Base-by-base conservation (phyloP, 106 monocot genomes). In the Hemerocallis citrina region DNA sequence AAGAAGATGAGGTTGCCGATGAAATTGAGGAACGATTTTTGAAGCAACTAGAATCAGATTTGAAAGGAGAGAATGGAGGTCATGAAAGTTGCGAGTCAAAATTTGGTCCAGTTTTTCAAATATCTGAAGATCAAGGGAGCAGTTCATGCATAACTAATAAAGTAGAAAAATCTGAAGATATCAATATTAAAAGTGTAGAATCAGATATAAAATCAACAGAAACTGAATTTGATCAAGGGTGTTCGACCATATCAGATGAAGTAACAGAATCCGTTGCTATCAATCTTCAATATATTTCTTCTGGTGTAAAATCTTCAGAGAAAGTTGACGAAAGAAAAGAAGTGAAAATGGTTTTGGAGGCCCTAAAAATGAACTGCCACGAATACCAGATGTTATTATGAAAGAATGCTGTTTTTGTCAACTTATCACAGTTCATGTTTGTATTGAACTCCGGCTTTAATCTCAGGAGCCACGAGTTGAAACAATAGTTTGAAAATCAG, bases 11-110 rank as follows among this genome's bases (percentile, higher is more conserved):
- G n/a, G 2, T 36, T 7, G 10, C 11, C 20, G 55, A 59, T 22
- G 41, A 59, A 20, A 59, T 48, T 48, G 46, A 68, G 24, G 35
- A 59, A 35, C 46, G 58, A 24, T 68, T 68, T 35, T 37, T 59
- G 36, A 59, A 24, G 24, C 47, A 59, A 25, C 68, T 48, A 16
- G 47, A 66, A 52, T 66, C 55, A 19, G 17, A 42, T 12, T 39
- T 35, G 55, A 55, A 36, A 27, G 40, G 40, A 41, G 55, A 55
- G 27, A 31, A 21, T 21, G 16, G 31, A 31, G 4, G 31, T 6
- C n/a, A n/a, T n/a, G n/a, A n/a, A n/a, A 38, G 11, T 5, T n/a
- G n/a, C n/a, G 25, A 15, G 40, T 59, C 59, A 25, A 62, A 23
- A 8, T 15, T 9, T 14, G 44, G 5, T 43, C 61, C 17, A 16